These are phyloP conservation scores for Trichoderma citrinoviride DNA, from an alignment of 2,329 filamentous ascomycete species.

Conservation along the genomic window DNA sequence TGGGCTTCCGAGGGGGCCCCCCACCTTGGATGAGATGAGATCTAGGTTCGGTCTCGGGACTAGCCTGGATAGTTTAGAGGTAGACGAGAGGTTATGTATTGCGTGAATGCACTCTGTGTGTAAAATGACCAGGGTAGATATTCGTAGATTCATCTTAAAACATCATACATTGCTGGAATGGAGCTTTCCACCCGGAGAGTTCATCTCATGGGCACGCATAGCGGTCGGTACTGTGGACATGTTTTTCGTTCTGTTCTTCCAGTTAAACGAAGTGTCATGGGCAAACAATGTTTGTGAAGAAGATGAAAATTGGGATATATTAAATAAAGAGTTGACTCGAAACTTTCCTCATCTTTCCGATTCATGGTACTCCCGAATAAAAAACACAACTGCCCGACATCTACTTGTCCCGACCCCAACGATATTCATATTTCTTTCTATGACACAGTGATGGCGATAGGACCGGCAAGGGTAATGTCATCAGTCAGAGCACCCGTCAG, in stretches of 20 bases:
- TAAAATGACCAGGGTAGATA: too few species aligned
- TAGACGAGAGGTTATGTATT: not conserved
- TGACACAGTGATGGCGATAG: slow-evolving; percentile 53
- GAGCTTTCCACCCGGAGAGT: too few species aligned
- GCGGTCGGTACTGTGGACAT: too few species aligned
- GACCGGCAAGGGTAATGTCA: slow-evolving; percentile 64
- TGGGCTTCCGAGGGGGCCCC: not conserved
- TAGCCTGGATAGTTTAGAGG: not conserved
- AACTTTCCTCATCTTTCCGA: not conserved
- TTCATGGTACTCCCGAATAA: not conserved
- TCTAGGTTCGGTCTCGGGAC: not conserved
- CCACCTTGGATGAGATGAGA: slow-evolving; percentile 6
- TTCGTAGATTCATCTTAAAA: too few species aligned
- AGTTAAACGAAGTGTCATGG: not conserved
- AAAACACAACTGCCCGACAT: not conserved
- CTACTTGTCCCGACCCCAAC: not conserved
- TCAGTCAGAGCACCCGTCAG: slow-evolving; percentile 54
- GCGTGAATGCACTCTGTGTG: too few species aligned
- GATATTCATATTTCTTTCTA: not conserved
- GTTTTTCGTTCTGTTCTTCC: too few species aligned
- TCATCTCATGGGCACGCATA: too few species aligned
- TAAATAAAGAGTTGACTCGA: slow-evolving; percentile 16
- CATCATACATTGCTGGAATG: too few species aligned
- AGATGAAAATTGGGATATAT: not conserved
- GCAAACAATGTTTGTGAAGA: not conserved